Evolutionary conservation across 2,329 filamentous ascomycete genomes (phyloP), one percentile per base, ranked within the genome.

Genomic region (Aspergillus japonicus): DNA sequence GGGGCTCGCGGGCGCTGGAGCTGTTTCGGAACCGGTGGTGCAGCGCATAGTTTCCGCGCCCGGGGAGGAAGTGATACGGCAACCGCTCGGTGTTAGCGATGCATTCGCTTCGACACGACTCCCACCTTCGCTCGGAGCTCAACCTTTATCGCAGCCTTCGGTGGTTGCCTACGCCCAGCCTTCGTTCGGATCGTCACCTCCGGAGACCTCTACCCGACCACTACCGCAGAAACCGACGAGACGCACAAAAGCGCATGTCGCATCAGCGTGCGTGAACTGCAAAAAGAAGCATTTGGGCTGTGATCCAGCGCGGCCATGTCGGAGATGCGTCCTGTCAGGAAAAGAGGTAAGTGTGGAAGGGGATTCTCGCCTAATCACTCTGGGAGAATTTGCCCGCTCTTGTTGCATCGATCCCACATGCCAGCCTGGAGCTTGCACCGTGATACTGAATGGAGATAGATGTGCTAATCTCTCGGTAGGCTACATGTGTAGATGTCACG

Each of bases 281-380:
- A 81, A 81, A 63, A 78, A 77, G 65, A 81, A 81, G 65, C 78
- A 81, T 62, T 61, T 81, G 54, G 75, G 78, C 47, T 81, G 78
- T 63, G 78, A 81, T 61, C 73, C 77, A 29, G 77, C 74, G 53
- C 73, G 78, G 47, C 78, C 78, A 23, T 81, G 78, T 66, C 75
- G 75, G 62, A 68, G 78, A 68, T 81, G 78, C 68, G 75, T 80
- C 47, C 69, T 79, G 50, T 74, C 77, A 47, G 78, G 78, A 12
- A 81, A 80, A 69, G 75, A 79, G 62, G 78, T 80, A 71, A 74
- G 76, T 47, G 19, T 47, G 47, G 19, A 24, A 12, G 16, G 23
- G 4, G 4, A 16, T 47, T 23, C 16, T 21, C 19, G 16, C 29
- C 23, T 16, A 26, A 19, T 44, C 24, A 10, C 29, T 4, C 19